These are phyloP conservation scores for Endoconidiophora polonica DNA, from an alignment of 2,329 filamentous ascomycete genomes.

Conservation along the genomic window DNA sequence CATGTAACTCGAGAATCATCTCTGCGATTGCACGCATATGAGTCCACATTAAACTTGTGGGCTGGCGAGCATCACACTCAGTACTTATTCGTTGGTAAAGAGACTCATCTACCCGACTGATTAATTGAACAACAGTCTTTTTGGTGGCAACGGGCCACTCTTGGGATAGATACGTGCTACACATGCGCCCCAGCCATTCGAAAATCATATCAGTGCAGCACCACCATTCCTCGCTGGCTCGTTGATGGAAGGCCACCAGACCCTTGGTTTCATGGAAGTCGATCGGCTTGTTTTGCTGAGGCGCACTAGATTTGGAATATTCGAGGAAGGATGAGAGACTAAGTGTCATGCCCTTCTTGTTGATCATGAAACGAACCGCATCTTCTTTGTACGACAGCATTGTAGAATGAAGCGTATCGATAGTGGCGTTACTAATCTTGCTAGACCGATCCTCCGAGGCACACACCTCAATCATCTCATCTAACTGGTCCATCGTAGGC, in stretches of 20 bases:
- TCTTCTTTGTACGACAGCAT: conserved; percentile 36
- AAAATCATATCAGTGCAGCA: conserved; percentile 40
- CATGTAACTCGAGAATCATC: conserved; percentile 44
- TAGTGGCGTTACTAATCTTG: conserved; percentile 29
- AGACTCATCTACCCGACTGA: conserved; percentile 34
- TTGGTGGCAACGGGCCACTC: conserved; percentile 45
- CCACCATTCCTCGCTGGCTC: conserved; percentile 32
- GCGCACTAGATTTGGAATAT: conserved; percentile 39
- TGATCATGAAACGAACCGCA: conserved; percentile 34
- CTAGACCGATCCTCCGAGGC: conserved; percentile 32
- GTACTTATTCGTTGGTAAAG: conserved; percentile 26
- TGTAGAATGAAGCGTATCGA: conserved; percentile 32
- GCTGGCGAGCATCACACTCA: background rate
- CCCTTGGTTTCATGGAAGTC: conserved; percentile 36
- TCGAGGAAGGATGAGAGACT: conserved; percentile 47
- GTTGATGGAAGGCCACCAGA: conserved; percentile 33
- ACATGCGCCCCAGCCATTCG: conserved; percentile 37
- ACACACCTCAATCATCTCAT: conserved; percentile 35
- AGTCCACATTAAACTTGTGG: background rate
- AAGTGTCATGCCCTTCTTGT: conserved; percentile 34
- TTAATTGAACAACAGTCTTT: conserved; percentile 37
- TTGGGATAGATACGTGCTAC: conserved; percentile 32
- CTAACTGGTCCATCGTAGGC: conserved; percentile 27
- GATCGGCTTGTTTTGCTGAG: conserved; percentile 30
- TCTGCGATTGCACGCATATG: conserved; percentile 25